These are phyloP conservation scores for Gyromitra esculenta DNA, from an alignment of 2,329 filamentous ascomycete genomes.

Conservation along the genomic window DNA sequence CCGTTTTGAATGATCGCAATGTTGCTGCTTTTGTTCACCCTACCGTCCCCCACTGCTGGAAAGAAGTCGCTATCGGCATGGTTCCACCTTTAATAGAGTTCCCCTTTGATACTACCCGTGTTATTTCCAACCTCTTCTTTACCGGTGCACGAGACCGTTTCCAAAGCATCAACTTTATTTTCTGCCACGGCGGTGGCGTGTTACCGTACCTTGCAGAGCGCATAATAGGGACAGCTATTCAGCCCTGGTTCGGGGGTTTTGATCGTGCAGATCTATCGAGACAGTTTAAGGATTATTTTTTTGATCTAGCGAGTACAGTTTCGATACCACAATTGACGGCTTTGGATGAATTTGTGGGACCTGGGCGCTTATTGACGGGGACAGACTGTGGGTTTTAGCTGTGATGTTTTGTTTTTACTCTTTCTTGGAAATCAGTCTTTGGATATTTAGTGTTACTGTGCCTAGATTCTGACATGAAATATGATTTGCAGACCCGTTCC, in stretches of 20 bases:
- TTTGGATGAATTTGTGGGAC: conserved; percentile 56
- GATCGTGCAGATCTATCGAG: conserved; percentile 46
- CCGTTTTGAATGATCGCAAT: conserved; percentile 13
- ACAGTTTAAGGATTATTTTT: conserved; percentile 57
- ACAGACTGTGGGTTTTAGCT: conserved; percentile 56
- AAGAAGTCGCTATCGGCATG: conserved; percentile 25
- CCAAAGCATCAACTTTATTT: conserved; percentile 56
- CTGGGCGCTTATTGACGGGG: conserved; percentile 55
- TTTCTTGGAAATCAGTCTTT: neutral
- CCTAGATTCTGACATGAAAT: neutral
- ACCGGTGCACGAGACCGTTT: conserved; percentile 53
- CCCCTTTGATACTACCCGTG: conserved; percentile 57
- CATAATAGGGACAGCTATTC: conserved; percentile 55
- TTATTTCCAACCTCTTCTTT: conserved; percentile 56
- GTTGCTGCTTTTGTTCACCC: conserved; percentile 31
- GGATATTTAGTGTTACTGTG: neutral
- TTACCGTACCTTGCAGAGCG: conserved; percentile 56
- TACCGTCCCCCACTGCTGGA: conserved; percentile 32
- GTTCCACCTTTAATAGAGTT: conserved; percentile 57
- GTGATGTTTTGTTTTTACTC: neutral
- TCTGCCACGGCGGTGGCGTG: conserved; percentile 56
- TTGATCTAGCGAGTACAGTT: conserved; percentile 53
- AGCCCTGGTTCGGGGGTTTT: conserved; percentile 54
- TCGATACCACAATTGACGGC: conserved; percentile 56
- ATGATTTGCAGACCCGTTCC: conserved; percentile 54